Evolutionary conservation across 1,139 yeast species (phyloP), one percentile per base, ranked within the genome.

Genomic region (Suhomyces bribrorum): DNA sequence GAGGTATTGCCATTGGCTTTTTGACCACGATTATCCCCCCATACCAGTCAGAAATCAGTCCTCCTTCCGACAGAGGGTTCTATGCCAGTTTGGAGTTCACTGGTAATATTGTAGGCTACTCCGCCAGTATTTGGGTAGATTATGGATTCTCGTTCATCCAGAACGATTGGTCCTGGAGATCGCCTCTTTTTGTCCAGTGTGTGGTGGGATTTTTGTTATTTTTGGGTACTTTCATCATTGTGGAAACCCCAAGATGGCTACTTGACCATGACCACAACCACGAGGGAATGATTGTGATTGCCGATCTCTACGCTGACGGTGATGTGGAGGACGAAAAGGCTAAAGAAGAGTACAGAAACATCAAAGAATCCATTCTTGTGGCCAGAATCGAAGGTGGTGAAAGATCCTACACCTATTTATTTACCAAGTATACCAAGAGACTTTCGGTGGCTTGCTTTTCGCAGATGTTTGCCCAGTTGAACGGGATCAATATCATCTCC

Each of bases 21-120:
- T 71, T 90, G 40, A 84, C 95, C n/a, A 87, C 96, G 5, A 87
- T 89, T 37, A 94, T 92, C n/a, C 97, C 97, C 0, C 87, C 92
- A 34, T 90, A 88, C 61, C 96, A 89, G 64, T 79, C 88, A 5
- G 97, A 90, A 59, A 87, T 90, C 43, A 82, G 94, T 27, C 95
- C 95, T 12, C 89, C 96, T 1, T 84, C 85, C 46, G 86, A 84
- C 49, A 73, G 97, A 44, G 97, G 97, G 1, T 79, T 84, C 53
- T 76, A 87, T 41, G 96, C 96, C 0, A 88, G 96, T 55, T 81
- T 89, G 32, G 96, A 90, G 63, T 90, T 89, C 61, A 86, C 97
- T 0, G 96, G 96, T 4, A 89, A 89, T 57, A 83, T 89, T 44
- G 62, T 87, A 28, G 97, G 97, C 5, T 90, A 89, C 59, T 77